A percentile compares a stretch with the other conserved stretches of the same genome.
Evolutionary conservation across 305 asterid species (phyloP).

Genomic region (Rubia occidens): DNA sequence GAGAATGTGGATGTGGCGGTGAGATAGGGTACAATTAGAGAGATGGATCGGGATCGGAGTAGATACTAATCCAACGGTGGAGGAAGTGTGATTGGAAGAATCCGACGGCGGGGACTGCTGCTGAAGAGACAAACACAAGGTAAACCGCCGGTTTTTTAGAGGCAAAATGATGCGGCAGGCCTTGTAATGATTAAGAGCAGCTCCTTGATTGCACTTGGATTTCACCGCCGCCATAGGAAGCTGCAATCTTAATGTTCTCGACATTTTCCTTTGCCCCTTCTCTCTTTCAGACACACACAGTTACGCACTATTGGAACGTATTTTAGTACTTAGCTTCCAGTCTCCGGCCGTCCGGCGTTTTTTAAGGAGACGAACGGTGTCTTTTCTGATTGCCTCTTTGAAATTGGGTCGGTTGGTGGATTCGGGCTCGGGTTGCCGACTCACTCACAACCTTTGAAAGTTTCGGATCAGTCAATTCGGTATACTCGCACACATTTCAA

Average conservation of each 20-base stretch:
- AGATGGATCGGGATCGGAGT: conserved; percentile 16
- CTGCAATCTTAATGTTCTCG: conserved; percentile 14
- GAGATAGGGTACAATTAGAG: conserved; percentile 39
- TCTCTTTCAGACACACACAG: background rate
- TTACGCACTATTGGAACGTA: background rate
- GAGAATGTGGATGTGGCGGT: conserved; percentile 57
- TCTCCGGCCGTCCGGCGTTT: background rate
- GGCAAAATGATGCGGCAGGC: conserved; percentile 32
- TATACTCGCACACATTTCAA: no score
- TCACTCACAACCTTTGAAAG: no score
- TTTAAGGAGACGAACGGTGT: background rate
- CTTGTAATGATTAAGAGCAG: conserved; percentile 4
- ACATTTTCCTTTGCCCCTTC: conserved; percentile 3
- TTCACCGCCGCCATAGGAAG: background rate
- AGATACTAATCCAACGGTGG: conserved; percentile 39
- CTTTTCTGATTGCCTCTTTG: background rate
- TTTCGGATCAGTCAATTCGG: no score
- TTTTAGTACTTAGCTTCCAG: background rate
- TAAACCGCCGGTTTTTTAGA: conserved; percentile 31
- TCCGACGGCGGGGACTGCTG: conserved; percentile 29
- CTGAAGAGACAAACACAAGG: conserved; percentile 32
- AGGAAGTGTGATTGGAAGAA: conserved; percentile 34
- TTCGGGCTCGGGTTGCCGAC: no score
- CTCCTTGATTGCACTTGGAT: conserved; percentile 16
- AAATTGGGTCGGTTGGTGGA: background rate